A percentile compares a stretch with the other conserved stretches of the same genome.
Conservation (phyloP, 352 stramenopile genomes). For the Phytophthora constricta region DNA sequence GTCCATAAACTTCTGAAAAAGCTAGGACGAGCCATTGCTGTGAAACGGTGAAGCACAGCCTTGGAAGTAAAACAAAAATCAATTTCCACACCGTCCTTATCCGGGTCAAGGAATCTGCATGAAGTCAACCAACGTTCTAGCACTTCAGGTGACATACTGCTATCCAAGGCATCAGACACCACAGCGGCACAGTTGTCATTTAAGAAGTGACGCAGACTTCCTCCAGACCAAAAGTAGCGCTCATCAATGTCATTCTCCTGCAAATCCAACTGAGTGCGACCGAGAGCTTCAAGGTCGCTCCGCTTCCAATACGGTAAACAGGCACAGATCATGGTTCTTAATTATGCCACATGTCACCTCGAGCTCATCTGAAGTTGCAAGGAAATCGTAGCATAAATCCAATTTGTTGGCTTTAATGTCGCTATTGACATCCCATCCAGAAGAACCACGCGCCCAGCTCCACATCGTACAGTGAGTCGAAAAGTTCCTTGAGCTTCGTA, state of each 20-base stretch:
- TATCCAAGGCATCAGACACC: not conserved
- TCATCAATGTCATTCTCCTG: not conserved
- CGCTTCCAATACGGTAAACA: conserved; percentile 18
- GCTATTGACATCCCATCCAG: conserved; percentile 11
- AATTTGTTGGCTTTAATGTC: not conserved
- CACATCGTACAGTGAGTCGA: not conserved
- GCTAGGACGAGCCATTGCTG: not conserved
- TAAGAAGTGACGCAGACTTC: conserved; percentile 13
- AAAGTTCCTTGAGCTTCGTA: not conserved
- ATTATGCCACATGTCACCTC: not conserved
- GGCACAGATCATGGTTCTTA: conserved; percentile 2
- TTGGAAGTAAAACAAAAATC: conserved; percentile 12
- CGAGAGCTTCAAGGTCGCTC: conserved; percentile 2
- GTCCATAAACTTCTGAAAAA: conserved; percentile 6
- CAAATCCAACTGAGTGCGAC: not conserved
- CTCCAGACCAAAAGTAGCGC: conserved; percentile 14
- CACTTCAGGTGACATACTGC: not conserved
- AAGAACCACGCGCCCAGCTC: conserved; percentile 6
- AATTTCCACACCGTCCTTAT: too few species aligned
- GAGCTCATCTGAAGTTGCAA: conserved; percentile 7
- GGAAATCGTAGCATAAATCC: not conserved
- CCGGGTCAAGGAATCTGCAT: not conserved
- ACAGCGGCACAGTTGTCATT: not conserved
- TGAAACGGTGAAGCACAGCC: not conserved
- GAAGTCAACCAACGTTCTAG: too few species aligned